Evolutionary conservation across 2,329 filamentous ascomycete species (phyloP), one percentile per base, ranked within the genome.

Genomic region (Fusarium equiseti): DNA sequence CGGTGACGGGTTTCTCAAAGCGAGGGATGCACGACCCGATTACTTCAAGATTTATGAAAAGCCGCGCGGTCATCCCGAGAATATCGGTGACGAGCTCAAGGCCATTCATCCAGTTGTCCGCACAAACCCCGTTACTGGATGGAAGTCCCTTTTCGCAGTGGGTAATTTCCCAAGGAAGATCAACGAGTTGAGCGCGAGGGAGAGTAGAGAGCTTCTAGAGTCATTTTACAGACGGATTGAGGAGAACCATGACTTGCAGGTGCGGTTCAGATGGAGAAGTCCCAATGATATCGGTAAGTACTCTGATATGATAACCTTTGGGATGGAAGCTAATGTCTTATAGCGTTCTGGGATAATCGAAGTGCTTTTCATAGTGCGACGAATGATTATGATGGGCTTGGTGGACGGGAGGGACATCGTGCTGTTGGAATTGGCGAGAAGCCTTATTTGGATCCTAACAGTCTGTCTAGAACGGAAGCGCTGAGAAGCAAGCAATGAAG

Each of bases 41-140:
- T 75, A 74, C 26, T 75, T 77, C 38, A 68, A 74, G 38, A 64
- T 82, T 15, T 79, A 82, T 42, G 75, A 78, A 12, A 66, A 77
- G n/a, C 68, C 77, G 4, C 71, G 81, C 12, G 82, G 82, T 4
- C 59, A 72, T 20, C 76, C 77, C 0, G 71, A 63, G 8, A 90
- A 90, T 63, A 75, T 84, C 3, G 88, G 86, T 4, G 77, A 73
- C 20, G 79, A 83, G 7, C 78, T 90, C 38, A 75, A 72, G 12
- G 83, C 87, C 0, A 78, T 82, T 1, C 88, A 90, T 64, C 87
- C 88, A 1, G 83, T 89, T 2, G 81, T 90, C 8, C 82, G 88
- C 13, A 90, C 88, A 0, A 89, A 90, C 57, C 88, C 88, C 0
- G 87, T 90, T 0, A 89, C 88, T 0, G 88, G 88, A 0, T 90